These are phyloP conservation scores for Arthroderma uncinatum DNA, from an alignment of 2,329 filamentous ascomycete genomes.

Conservation along the genomic window DNA sequence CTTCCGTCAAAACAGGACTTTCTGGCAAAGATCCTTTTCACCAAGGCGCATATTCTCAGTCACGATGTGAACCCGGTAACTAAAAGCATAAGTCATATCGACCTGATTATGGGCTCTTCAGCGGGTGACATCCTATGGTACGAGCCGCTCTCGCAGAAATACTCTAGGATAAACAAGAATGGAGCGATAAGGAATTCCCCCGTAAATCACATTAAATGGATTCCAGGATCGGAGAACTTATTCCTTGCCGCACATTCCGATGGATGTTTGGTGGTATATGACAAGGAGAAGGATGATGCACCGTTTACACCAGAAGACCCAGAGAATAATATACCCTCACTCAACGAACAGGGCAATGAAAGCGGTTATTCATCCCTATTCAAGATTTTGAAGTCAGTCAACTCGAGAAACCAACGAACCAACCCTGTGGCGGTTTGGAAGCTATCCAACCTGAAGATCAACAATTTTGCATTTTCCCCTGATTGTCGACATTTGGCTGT, in stretches of 20 bases:
- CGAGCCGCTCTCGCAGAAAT: conserved; percentile 91
- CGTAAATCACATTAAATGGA: conserved; percentile 80
- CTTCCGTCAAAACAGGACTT: conserved; percentile 65
- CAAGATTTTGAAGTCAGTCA: conserved; percentile 77
- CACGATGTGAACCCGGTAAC: conserved; percentile 84
- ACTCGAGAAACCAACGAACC: conserved; percentile 82
- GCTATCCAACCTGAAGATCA: conserved; percentile 78
- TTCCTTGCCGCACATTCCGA: conserved; percentile 91
- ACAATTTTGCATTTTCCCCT: conserved; percentile 84
- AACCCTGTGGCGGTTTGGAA: conserved; percentile 94
- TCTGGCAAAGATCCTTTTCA: conserved; percentile 90
- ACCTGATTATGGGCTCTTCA: conserved; percentile 90
- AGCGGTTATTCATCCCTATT: conserved; percentile 35
- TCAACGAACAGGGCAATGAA: conserved; percentile 21
- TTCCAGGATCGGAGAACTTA: conserved; percentile 84
- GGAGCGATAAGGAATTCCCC: conserved; percentile 79
- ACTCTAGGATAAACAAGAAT: conserved; percentile 93
- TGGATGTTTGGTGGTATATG: conserved; percentile 81
- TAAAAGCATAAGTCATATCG: conserved; percentile 67
- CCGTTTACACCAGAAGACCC: conserved; percentile 60
- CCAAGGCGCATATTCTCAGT: conserved; percentile 87
- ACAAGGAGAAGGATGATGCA: conserved; percentile 91
- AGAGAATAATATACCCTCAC: conserved; percentile 26
- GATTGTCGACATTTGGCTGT: conserved; percentile 78
- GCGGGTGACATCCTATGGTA: conserved; percentile 98